Base-by-base conservation (phyloP, 306 rosid species). In the Prunus mume region DNA sequence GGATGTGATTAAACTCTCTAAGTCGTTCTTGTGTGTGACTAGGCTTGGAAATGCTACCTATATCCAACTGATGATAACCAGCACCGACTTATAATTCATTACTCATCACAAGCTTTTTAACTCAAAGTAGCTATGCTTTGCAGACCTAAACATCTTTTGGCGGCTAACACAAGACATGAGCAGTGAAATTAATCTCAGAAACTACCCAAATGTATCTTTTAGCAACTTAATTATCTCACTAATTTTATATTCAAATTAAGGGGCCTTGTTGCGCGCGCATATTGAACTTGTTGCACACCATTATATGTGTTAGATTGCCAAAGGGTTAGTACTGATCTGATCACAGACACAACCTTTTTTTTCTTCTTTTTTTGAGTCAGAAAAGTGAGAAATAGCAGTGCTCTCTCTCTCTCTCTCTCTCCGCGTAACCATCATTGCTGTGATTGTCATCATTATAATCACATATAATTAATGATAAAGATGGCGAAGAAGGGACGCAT, bases 361-460 rank as follows among this genome's bases (percentile, higher is more conserved):
- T 11, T 0, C 1, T 56, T 10, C 14, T 0, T 4, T 38, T 32
- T 38, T 38, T 38, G 7, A 4, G 8, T 56, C 7, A 56, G 25
- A 20, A 56, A 56, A 11, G 28, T 56, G 15, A 56, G 62, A 56
- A 60, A 60, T 25, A 13, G 34, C 65, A 25, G 5, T 12, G 52
- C 52, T 38, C 43, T 38, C 43, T 38, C 43, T 38, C 43, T 34
- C 41, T 34, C 60, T 38, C 51, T 51, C 68, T 57, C 68, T 46
- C 71, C 17, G 15, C 45, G 46, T 45, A 68, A 72, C 43, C 79
- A 80, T 80, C 20, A 45, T 43, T 54, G 27, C 38, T 54, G 70
- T 74, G 78, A 77, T 73, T 80, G 54, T 84, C 77, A 73, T 47
- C 78, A 81, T 84, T 72, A 60, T 64, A 52, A 76, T 56, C 76